Conservation (phyloP, 2,329 filamentous ascomycete genomes). For the Volutella citrinella region DNA sequence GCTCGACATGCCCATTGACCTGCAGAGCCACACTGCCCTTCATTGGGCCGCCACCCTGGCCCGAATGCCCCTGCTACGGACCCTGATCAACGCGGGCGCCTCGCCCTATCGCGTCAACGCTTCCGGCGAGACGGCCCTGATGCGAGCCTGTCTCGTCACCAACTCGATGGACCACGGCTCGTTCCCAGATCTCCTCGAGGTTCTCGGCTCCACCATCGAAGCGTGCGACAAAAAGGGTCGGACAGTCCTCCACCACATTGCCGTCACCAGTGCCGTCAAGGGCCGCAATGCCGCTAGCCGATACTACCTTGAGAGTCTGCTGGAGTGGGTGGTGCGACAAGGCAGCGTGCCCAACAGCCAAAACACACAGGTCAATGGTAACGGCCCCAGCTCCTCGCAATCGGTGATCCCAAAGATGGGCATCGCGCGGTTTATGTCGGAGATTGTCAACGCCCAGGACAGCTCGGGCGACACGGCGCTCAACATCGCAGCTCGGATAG, state of each 20-base stretch:
- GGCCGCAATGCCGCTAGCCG: constrained; percentile 87
- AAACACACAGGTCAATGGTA: constrained; percentile 31
- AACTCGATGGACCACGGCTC: constrained; percentile 91
- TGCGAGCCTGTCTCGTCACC: constrained; percentile 88
- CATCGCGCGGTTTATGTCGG: constrained; percentile 89
- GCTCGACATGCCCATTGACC: constrained; percentile 88
- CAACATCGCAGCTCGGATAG: constrained; percentile 89
- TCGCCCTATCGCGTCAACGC: constrained; percentile 86
- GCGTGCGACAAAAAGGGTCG: constrained; percentile 84
- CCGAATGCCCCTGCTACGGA: constrained; percentile 75
- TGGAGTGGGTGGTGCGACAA: constrained; percentile 92
- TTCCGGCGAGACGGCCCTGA: constrained; percentile 86
- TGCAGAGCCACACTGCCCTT: constrained; percentile 82
- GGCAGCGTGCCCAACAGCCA: constrained; percentile 62
- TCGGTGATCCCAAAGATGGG: constrained; percentile 65
- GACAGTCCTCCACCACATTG: constrained; percentile 94
- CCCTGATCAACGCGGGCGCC: constrained; percentile 79
- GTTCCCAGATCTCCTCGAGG: constrained; percentile 86
- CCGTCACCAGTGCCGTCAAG: constrained; percentile 92
- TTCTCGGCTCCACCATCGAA: constrained; percentile 86
- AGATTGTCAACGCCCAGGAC: constrained; percentile 95
- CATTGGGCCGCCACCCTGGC: constrained; percentile 96
- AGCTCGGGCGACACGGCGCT: constrained; percentile 92
- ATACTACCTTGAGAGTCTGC: constrained; percentile 90
- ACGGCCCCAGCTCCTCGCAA: constrained; percentile 38